phyloP scores from a whole-genome alignment of 306 rosid species.

The Glycine tomentella region DNA sequence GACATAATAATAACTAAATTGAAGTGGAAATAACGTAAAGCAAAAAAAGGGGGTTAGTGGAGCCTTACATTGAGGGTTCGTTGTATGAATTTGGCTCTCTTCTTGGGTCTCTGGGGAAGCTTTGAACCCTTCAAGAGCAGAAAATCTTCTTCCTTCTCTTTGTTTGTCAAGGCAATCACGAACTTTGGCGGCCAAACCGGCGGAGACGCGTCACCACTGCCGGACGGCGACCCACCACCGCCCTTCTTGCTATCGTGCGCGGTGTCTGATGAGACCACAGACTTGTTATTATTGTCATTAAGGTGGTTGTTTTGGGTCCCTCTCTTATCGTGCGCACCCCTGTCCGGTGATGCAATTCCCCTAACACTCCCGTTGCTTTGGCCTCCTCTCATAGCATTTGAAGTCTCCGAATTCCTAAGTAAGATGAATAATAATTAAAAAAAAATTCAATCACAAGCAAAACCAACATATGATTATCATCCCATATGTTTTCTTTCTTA shows the following conservation, averaged over 20 bases:
- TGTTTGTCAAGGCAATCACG: slow-evolving; percentile 86
- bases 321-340: slow-evolving; percentile 90
- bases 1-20: background rate
- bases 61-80: slow-evolving; percentile 93
- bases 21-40: slow-evolving; percentile 1
- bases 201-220: slow-evolving; percentile 77
- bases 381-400: slow-evolving; percentile 85
- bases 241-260: slow-evolving; percentile 90
- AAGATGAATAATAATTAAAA: background rate
- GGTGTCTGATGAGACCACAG: slow-evolving; percentile 81
- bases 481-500: background rate
- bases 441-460: background rate
- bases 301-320: slow-evolving; percentile 52
- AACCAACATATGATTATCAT: slow-evolving; percentile 6
- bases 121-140: slow-evolving; percentile 89
- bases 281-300: slow-evolving; percentile 55
- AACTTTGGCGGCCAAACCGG: slow-evolving; percentile 91
- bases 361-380: slow-evolving; percentile 77
- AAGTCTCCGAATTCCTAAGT: slow-evolving; percentile 76
- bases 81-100: slow-evolving; percentile 85
- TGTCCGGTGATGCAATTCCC: slow-evolving; percentile 85
- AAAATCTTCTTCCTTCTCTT: slow-evolving; percentile 97
- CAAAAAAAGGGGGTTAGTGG: slow-evolving; percentile 9
- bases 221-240: slow-evolving; percentile 80
- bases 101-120: slow-evolving; percentile 91